Conservation (phyloP, 208 protist genomes). For the Leishmania major region DNA sequence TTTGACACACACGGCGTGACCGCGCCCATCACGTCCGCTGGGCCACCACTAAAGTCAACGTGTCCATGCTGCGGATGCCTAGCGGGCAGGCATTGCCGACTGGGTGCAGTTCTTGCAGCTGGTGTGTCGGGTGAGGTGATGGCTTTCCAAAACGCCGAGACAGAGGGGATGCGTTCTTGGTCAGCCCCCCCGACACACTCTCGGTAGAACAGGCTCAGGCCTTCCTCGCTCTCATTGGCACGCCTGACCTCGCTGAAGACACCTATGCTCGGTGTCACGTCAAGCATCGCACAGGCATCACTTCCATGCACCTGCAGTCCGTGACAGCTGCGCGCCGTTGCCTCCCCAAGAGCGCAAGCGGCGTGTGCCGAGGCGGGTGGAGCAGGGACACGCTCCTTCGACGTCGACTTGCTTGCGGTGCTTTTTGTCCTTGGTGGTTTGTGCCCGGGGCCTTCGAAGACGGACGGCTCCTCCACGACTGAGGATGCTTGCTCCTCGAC, state of each 20-base stretch:
- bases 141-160: no score
- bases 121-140: neutral
- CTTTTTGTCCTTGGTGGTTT: neutral
- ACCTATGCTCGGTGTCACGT: constrained; percentile 2
- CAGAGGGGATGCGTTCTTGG: neutral
- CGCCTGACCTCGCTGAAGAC: neutral
- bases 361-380: neutral
- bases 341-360: neutral
- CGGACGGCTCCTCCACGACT: constrained; percentile 19
- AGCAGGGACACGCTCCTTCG: neutral
- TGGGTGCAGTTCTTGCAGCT: neutral
- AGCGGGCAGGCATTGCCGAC: neutral
- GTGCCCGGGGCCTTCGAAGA: constrained; percentile 1
- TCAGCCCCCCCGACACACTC: neutral
- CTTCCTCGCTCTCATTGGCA: neutral
- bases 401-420: neutral
- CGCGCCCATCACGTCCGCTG: neutral
- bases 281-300: neutral
- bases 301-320: neutral
- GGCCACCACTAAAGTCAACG: neutral
- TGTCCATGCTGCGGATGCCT: neutral
- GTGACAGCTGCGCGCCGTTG: neutral
- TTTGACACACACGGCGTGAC: constrained; percentile 8
- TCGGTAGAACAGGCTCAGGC: constrained; percentile 12
- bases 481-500: constrained; percentile 11